Conservation (phyloP, 2,329 filamentous ascomycete genomes). For the Trichoderma sp. region DNA sequence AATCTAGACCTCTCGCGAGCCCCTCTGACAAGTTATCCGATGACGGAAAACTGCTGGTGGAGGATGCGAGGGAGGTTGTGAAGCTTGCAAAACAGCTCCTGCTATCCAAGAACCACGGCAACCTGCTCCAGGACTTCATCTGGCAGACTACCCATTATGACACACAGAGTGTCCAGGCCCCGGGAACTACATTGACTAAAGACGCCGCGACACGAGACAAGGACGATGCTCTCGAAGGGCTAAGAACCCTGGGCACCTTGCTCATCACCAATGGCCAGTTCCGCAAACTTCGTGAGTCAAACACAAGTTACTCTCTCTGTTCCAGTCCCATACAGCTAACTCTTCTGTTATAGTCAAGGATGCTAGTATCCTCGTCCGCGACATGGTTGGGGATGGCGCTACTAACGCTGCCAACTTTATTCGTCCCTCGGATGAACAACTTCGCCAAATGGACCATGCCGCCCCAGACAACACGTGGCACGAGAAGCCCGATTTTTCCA, state of each 20-base stretch:
- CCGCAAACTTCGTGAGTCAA: slow-evolving; percentile 73
- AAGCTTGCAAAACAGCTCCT: slow-evolving; percentile 80
- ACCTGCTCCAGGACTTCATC: slow-evolving; percentile 93
- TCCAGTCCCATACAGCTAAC: not conserved
- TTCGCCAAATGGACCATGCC: slow-evolving; percentile 74
- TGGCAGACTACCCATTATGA: slow-evolving; percentile 83
- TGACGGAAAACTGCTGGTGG: slow-evolving; percentile 77
- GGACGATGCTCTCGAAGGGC: slow-evolving; percentile 75
- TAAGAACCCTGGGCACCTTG: slow-evolving; percentile 83
- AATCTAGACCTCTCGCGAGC: slow-evolving; percentile 63
- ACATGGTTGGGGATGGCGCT: slow-evolving; percentile 89
- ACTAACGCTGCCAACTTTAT: slow-evolving; percentile 71
- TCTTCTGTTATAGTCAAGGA: slow-evolving; percentile 59
- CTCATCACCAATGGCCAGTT: slow-evolving; percentile 96
- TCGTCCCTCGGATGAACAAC: slow-evolving; percentile 72
- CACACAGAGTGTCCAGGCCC: slow-evolving; percentile 57
- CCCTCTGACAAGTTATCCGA: slow-evolving; percentile 75
- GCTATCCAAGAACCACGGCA: slow-evolving; percentile 91
- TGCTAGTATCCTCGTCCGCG: slow-evolving; percentile 74
- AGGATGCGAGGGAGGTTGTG: slow-evolving; percentile 75
- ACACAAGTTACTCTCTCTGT: not conserved
- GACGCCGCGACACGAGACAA: slow-evolving; percentile 78
- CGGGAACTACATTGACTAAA: slow-evolving; percentile 69
- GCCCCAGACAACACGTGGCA: slow-evolving; percentile 94
- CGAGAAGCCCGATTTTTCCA: slow-evolving; percentile 74